Evolutionary conservation across 2,329 filamentous ascomycete genomes (phyloP).

Genomic region (Aspergillus sp.): DNA sequence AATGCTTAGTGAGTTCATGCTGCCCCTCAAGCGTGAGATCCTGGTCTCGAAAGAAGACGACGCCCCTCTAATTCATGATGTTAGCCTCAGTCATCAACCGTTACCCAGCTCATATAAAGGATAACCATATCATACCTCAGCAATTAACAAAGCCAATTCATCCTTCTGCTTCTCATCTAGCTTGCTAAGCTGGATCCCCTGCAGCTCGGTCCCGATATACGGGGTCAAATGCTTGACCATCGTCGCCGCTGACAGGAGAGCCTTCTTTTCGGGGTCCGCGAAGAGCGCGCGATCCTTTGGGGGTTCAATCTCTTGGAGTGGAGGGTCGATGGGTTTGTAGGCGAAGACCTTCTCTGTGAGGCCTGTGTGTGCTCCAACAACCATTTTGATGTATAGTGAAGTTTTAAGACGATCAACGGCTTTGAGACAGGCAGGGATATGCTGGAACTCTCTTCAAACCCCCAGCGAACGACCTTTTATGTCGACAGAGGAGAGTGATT

Average conservation of each 20-base stretch:
- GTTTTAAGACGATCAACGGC: too few species aligned
- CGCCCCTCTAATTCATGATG: neutral
- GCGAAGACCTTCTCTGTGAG: slow-evolving; percentile 6
- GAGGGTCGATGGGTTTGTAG: slow-evolving; percentile 4
- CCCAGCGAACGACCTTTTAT: neutral
- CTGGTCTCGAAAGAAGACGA: slow-evolving; percentile 9
- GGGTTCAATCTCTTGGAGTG: slow-evolving; percentile 2
- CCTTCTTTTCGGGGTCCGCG: slow-evolving; percentile 4
- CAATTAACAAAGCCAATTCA: slow-evolving; percentile 4
- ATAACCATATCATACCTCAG: neutral
- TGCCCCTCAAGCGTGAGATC: slow-evolving; percentile 5
- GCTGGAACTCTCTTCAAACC: too few species aligned
- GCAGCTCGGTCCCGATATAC: slow-evolving; percentile 4
- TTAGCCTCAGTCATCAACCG: neutral
- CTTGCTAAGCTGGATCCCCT: slow-evolving; percentile 7
- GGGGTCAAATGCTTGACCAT: slow-evolving; percentile 12
- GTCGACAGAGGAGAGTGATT: neutral
- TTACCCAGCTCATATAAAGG: neutral
- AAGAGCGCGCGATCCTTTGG: slow-evolving; percentile 5
- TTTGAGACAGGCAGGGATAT: too few species aligned
- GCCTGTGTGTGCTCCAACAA: neutral
- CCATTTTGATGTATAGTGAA: slow-evolving; percentile 8
- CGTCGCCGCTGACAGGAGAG: slow-evolving; percentile 7
- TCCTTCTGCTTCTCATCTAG: slow-evolving; percentile 7
- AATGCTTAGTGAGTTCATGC: neutral